Conservation (phyloP, 768 basidiomycete species). For the Lactarius tabidus region DNA sequence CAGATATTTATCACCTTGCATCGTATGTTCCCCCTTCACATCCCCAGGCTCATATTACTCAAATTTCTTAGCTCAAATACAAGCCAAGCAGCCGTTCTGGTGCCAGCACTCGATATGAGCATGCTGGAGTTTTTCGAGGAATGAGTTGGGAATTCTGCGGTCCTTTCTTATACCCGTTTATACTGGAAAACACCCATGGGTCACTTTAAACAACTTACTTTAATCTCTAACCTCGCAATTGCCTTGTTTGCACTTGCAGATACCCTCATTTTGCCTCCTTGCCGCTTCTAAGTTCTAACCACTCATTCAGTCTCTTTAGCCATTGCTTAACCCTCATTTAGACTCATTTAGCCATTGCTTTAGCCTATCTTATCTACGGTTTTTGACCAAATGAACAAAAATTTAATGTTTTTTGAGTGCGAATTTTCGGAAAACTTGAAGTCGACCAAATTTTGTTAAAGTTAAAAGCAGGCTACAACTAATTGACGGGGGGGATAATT, state of each 20-base stretch:
- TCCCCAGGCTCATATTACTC: neutral
- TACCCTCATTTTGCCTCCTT: too few relatives aligned
- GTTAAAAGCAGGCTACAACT: neutral
- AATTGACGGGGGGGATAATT: neutral
- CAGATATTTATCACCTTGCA: neutral
- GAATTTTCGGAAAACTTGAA: neutral
- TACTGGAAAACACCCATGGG: too few relatives aligned
- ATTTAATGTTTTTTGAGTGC: neutral
- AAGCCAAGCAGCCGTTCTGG: neutral
- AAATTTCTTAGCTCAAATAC: neutral
- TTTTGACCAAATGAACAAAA: neutral
- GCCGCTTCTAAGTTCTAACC: too few relatives aligned
- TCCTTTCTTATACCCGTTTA: too few relatives aligned
- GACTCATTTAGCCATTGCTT: neutral
- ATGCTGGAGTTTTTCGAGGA: too few relatives aligned
- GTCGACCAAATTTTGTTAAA: too few relatives aligned
- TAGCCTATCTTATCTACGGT: neutral
- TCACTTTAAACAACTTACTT: neutral
- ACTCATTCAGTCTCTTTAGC: too few relatives aligned
- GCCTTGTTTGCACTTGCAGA: too few relatives aligned
- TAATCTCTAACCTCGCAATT: too few relatives aligned
- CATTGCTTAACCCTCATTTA: neutral
- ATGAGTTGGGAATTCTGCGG: too few relatives aligned
- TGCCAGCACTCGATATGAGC: neutral
- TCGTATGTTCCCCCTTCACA: neutral